Evolutionary conservation across 441 rosid genomes (phyloP), one percentile per base, ranked within the genome.

Genomic region (Breynia disticha): DNA sequence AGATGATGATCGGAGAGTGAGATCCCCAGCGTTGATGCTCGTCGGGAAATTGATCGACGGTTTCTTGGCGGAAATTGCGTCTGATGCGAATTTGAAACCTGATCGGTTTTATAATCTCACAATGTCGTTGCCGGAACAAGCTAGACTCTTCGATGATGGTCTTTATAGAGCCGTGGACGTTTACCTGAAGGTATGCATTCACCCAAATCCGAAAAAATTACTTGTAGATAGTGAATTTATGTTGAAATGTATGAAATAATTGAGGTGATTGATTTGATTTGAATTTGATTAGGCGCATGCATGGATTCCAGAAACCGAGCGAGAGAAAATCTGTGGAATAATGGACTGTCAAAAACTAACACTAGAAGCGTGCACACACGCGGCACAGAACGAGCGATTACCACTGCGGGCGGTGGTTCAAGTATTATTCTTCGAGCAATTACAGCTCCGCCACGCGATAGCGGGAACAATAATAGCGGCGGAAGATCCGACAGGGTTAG

Each of bases 241-340:
- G n/a, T n/a, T n/a, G n/a, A n/a, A n/a, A n/a, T n/a, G n/a, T n/a
- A n/a, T n/a, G n/a, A n/a, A n/a, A n/a, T n/a, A n/a, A n/a, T n/a
- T n/a, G n/a, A n/a, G n/a, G n/a, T n/a, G n/a, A n/a, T n/a, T n/a
- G n/a, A n/a, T n/a, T n/a, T n/a, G n/a, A n/a, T n/a, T n/a, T n/a
- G n/a, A n/a, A n/a, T n/a, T n/a, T n/a, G n/a, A n/a, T n/a, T n/a
- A 93, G 97, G 84, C 91, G 52, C 99, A 89, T 70, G 90, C 95
- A 3, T 93, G 97, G 96, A 68, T 86, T 61, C 65, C 84, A 0
- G 97, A 93, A 76, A 65, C 81, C 0, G 93, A 86, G 55, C 67
- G 96, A 63, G 97, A 89, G 55, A 82, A 84, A 48, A 81, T 93
- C 4, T 84, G 95, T 67, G 76, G 93, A 65, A 67, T 80, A 39